Evolutionary conservation across 768 basidiomycete genomes (phyloP).

Genomic region (Mycena galericulata): DNA sequence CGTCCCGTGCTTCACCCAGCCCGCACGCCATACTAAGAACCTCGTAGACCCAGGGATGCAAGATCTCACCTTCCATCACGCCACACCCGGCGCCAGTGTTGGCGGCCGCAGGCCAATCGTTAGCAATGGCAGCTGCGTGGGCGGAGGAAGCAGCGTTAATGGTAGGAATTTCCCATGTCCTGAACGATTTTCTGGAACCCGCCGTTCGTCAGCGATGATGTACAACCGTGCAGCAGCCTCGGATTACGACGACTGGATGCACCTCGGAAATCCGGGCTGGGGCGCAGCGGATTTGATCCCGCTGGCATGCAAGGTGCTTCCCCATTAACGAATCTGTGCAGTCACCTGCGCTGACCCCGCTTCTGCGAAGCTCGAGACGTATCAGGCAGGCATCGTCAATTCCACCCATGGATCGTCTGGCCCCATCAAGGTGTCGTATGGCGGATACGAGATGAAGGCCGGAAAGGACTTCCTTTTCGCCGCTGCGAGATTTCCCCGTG

Average conservation of each 20-base stretch:
- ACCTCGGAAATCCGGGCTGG: not conserved
- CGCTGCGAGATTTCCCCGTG: slow-evolving; percentile 57
- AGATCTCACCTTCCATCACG: not conserved
- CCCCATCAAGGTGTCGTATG: slow-evolving; percentile 62
- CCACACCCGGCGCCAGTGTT: not conserved
- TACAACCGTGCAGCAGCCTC: slow-evolving; percentile 5
- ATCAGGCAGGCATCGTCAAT: not conserved
- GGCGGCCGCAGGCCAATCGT: slow-evolving; percentile 54
- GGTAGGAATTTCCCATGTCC: not conserved
- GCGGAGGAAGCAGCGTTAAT: slow-evolving; percentile 56
- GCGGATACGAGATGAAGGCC: slow-evolving; percentile 48
- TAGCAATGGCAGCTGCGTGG: slow-evolving; percentile 61
- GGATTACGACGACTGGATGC: slow-evolving; percentile 13
- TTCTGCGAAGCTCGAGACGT: slow-evolving; percentile 1
- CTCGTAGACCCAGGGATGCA: not conserved
- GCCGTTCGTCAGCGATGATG: not conserved
- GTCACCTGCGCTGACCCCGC: no score
- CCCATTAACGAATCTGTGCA: not conserved
- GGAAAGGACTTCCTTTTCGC: slow-evolving; percentile 60
- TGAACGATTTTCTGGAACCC: no score
- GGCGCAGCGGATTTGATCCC: not conserved
- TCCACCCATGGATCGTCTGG: slow-evolving; percentile 9
- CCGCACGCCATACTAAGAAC: not conserved
- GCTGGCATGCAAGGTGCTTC: slow-evolving; percentile 2
- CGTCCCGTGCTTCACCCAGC: not conserved